Conservation (phyloP, 768 basidiomycete species). For the Boletus sp. region DNA sequence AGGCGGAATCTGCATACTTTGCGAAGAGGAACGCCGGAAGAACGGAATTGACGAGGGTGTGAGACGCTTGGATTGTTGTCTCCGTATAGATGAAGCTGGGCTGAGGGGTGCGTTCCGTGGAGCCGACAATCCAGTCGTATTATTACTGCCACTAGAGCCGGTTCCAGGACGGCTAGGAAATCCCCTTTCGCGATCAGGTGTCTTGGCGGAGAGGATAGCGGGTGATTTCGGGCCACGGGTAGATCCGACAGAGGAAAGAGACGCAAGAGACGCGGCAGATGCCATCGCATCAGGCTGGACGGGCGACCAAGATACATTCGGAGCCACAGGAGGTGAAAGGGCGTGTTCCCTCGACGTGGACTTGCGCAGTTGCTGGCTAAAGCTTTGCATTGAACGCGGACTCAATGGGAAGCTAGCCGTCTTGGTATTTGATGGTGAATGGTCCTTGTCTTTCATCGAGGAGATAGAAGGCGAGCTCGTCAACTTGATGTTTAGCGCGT, state of each 20-base stretch:
- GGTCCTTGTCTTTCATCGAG: conserved; percentile 46
- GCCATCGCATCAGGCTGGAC: conserved; percentile 73
- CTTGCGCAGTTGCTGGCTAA: conserved; percentile 66
- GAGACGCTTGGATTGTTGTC: conserved; percentile 68
- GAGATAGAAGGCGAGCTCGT: conserved; percentile 62
- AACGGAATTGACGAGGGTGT: conserved; percentile 94
- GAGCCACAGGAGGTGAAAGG: conserved; percentile 39
- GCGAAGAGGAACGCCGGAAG: conserved; percentile 88
- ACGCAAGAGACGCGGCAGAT: conserved; percentile 73
- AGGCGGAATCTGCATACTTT: conserved; percentile 72
- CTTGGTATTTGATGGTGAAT: conserved; percentile 33
- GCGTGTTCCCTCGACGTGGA: conserved; percentile 65
- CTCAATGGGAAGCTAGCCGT: conserved; percentile 60
- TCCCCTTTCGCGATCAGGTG: conserved; percentile 54
- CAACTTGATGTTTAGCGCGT: conserved; percentile 72
- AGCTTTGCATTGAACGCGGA: conserved; percentile 58
- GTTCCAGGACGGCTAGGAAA: conserved; percentile 68
- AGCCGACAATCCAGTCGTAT: conserved; percentile 52
- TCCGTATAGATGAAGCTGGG: conserved; percentile 65
- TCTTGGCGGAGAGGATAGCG: conserved; percentile 45
- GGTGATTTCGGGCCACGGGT: conserved; percentile 47
- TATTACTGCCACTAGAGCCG: conserved; percentile 73
- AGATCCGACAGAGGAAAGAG: conserved; percentile 71
- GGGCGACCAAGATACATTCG: conserved; percentile 60
- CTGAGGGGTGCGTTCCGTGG: conserved; percentile 63